A percentile compares a stretch with the other conserved stretches of the same genome.
Evolutionary conservation across 2,329 filamentous ascomycete species (phyloP).

Genomic region (Piedraia hortae): DNA sequence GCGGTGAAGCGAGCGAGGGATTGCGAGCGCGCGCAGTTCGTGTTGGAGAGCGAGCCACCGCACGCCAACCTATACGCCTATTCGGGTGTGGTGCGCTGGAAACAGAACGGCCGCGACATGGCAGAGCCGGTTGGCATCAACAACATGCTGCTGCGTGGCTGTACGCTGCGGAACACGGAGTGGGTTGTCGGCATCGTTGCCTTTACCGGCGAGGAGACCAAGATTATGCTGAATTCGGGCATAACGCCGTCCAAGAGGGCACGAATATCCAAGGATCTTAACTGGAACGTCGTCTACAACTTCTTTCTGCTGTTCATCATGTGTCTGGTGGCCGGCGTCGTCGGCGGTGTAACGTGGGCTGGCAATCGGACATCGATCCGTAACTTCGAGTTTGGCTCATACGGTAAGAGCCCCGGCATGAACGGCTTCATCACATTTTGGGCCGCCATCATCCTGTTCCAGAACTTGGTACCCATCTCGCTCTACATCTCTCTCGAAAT

Average conservation of each 20-base stretch:
- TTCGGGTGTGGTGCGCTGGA: conserved; percentile 70
- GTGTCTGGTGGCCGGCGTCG: conserved; percentile 63
- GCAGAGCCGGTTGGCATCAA: conserved; percentile 83
- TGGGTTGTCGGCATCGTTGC: conserved; percentile 82
- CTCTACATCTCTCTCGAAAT: conserved; percentile 95
- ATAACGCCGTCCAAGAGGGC: conserved; percentile 85
- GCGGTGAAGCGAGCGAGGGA: conserved; percentile 67
- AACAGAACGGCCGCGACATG: conserved; percentile 55
- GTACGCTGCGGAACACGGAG: conserved; percentile 80
- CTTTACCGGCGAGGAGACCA: conserved; percentile 87
- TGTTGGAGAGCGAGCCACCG: conserved; percentile 68
- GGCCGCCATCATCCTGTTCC: conserved; percentile 80
- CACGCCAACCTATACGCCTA: conserved; percentile 92
- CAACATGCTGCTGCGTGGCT: conserved; percentile 79
- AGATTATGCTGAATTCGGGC: conserved; percentile 97
- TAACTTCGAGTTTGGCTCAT: conserved; percentile 63
- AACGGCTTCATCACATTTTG: conserved; percentile 94
- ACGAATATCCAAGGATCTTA: conserved; percentile 72
- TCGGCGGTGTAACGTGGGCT: conserved; percentile 61
- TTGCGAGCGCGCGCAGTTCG: conserved; percentile 69
- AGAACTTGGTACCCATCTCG: conserved; percentile 95
- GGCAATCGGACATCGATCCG: conserved; percentile 44
- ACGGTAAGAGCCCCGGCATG: conserved; percentile 37
- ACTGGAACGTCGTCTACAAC: conserved; percentile 94
- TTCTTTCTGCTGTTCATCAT: conserved; percentile 72